Percentiles rank a stretch among this genome's conserved stretches.
Evolutionary conservation across 1,284 basidiomycete species (phyloP).

Genomic region (Cystobasidium sp.): DNA sequence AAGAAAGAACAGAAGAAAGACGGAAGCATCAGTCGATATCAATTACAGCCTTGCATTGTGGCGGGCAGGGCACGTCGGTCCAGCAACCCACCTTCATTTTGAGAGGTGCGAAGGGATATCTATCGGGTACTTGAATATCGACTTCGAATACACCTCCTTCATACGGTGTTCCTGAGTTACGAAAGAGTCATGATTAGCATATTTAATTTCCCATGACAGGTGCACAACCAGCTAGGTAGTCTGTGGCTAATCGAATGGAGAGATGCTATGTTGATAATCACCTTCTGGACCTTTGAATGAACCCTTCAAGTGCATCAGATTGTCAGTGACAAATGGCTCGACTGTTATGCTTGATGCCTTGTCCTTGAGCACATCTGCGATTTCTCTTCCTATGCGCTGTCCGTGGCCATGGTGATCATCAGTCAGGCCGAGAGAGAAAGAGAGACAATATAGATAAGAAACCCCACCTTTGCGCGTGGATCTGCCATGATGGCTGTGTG

Average conservation of each 20-base stretch:
- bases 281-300: conserved; percentile 84
- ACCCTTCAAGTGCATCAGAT: conserved; percentile 84
- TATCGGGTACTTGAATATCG: conserved; percentile 44
- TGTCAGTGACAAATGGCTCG: conserved; percentile 59
- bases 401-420: neutral
- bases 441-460: neutral
- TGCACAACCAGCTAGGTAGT: neutral
- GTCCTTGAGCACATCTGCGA: conserved; percentile 42
- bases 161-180: conserved; percentile 76
- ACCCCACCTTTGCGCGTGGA: conserved; percentile 38
- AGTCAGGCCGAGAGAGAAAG: neutral
- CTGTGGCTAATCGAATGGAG: neutral
- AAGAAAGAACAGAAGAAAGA: neutral
- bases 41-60: too few relatives aligned
- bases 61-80: too few relatives aligned
- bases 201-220: neutral
- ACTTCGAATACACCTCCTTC: conserved; percentile 85
- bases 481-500: conserved; percentile 23
- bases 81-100: conserved; percentile 86
- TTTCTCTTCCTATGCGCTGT: conserved; percentile 38
- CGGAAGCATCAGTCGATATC: neutral
- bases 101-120: conserved; percentile 76
- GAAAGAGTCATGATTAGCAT: neutral
- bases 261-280: conserved; percentile 15
- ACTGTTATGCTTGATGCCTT: conserved; percentile 45